These are phyloP conservation scores for Termitomyces eurrhizus DNA, from an alignment of 768 basidiomycete genomes.

Conservation along the genomic window DNA sequence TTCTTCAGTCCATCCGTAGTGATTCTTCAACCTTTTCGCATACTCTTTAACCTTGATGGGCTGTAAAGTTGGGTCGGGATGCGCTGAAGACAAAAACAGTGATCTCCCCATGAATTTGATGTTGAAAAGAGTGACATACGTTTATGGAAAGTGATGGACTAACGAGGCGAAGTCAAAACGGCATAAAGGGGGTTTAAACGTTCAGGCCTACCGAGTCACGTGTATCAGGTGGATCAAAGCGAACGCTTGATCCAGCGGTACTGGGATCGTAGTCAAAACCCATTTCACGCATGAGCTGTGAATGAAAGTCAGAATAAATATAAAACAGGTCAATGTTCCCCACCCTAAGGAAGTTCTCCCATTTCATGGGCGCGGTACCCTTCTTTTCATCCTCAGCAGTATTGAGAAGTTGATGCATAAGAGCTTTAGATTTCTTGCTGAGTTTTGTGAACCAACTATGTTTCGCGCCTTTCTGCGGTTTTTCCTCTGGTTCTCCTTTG, in stretches of 20 bases:
- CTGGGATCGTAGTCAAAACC: conserved; percentile 71
- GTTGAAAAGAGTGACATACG: conserved; percentile 37
- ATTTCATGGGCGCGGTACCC: conserved; percentile 61
- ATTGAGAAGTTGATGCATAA: conserved; percentile 64
- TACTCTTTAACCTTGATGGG: conserved; percentile 46
- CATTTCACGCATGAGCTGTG: conserved; percentile 73
- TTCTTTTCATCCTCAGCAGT: conserved; percentile 52
- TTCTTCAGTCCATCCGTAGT: conserved; percentile 64
- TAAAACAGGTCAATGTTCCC: conserved; percentile 6
- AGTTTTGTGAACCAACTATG: conserved; percentile 54
- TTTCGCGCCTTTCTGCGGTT: conserved; percentile 40
- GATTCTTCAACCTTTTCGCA: conserved; percentile 52
- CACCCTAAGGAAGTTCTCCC: conserved; percentile 78
- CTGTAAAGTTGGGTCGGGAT: conserved; percentile 66
- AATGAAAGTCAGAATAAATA: not conserved
- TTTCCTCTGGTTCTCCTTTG: conserved; percentile 32
- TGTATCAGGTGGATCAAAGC: conserved; percentile 70
- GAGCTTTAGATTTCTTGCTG: conserved; percentile 51
- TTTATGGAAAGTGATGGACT: conserved; percentile 78
- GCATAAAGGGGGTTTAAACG: not conserved
- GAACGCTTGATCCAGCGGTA: conserved; percentile 79
- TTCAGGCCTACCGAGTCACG: conserved; percentile 30
- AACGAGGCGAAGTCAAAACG: not conserved
- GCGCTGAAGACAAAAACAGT: conserved; percentile 39
- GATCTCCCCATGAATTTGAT: conserved; percentile 1